phyloP scores from a whole-genome alignment of 1,284 basidiomycete genomes.

The Cutaneotrichosporon arboriforme region DNA sequence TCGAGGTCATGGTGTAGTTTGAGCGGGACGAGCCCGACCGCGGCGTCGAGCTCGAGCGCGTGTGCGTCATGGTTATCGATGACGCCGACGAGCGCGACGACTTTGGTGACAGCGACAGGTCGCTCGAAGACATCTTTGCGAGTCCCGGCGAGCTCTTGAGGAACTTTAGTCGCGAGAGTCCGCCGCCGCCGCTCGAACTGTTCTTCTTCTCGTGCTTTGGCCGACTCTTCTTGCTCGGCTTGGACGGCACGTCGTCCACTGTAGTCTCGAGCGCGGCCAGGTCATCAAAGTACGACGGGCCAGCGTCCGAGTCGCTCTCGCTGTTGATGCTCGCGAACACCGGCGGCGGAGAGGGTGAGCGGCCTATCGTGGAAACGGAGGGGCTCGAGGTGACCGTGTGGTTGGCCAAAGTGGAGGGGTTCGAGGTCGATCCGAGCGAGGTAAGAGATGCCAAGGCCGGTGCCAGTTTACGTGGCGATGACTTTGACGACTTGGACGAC shows the following conservation, averaged over 20 bases:
- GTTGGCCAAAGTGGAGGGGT: not conserved
- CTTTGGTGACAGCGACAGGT: not conserved
- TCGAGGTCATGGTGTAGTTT: not conserved
- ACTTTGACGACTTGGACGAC: not conserved
- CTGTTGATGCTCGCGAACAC: not conserved
- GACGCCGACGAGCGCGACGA: not conserved
- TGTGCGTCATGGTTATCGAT: not conserved
- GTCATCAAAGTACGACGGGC: not conserved
- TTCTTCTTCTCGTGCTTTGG: not conserved
- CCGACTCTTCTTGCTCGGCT: not conserved
- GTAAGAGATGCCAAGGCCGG: not conserved
- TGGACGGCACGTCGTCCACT: not conserved
- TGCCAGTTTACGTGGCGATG: not conserved
- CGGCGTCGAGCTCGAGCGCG: not conserved
- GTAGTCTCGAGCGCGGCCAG: not conserved
- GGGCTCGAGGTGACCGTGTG: not conserved
- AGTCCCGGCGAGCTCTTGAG: not conserved
- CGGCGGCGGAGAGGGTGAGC: not conserved
- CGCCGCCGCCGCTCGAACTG: not conserved
- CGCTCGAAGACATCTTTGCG: not conserved
- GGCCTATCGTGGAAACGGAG: not conserved
- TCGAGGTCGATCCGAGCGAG: too few relatives aligned
- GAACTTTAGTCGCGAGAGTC: not conserved
- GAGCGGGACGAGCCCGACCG: not conserved
- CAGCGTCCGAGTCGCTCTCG: not conserved